phyloP scores from a whole-genome alignment of 2,329 filamentous ascomycete species.

The Calonectria crousiana region DNA sequence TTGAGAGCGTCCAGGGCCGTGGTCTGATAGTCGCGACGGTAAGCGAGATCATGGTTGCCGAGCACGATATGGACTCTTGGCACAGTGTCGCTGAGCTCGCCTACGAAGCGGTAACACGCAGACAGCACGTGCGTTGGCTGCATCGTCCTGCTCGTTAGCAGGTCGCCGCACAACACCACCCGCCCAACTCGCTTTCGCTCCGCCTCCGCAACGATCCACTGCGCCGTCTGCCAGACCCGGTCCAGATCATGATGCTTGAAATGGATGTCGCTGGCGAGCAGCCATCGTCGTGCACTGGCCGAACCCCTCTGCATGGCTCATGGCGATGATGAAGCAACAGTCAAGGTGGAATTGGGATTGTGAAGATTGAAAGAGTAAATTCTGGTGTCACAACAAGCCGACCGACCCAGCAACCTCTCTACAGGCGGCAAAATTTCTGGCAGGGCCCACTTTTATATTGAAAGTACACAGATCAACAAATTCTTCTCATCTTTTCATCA shows the following conservation, averaged over 20 bases:
- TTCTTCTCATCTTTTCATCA: no score
- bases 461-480: no score
- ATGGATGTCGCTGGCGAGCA: conserved; percentile 39
- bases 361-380: no score
- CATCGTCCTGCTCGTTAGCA: conserved; percentile 36
- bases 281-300: conserved; percentile 17
- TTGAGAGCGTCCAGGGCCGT: conserved; percentile 36
- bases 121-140: conserved; percentile 35
- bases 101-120: conserved; percentile 35
- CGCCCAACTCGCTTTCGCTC: conserved; percentile 25
- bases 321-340: no score
- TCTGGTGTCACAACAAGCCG: no score
- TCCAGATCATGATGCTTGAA: conserved; percentile 36
- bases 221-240: conserved; percentile 30
- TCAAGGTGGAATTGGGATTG: no score
- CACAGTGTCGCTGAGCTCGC: conserved; percentile 28
- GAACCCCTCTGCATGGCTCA: no score
- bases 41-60: conserved; percentile 42
- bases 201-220: conserved; percentile 37
- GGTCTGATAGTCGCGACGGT: conserved; percentile 40
- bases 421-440: no score
- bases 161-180: conserved; percentile 36
- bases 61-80: conserved; percentile 37
- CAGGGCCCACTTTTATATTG: no score
- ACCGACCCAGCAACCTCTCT: no score